phyloP scores from a whole-genome alignment of 495 filamentous ascomycete genomes.

The Hypoxylon rickii region DNA sequence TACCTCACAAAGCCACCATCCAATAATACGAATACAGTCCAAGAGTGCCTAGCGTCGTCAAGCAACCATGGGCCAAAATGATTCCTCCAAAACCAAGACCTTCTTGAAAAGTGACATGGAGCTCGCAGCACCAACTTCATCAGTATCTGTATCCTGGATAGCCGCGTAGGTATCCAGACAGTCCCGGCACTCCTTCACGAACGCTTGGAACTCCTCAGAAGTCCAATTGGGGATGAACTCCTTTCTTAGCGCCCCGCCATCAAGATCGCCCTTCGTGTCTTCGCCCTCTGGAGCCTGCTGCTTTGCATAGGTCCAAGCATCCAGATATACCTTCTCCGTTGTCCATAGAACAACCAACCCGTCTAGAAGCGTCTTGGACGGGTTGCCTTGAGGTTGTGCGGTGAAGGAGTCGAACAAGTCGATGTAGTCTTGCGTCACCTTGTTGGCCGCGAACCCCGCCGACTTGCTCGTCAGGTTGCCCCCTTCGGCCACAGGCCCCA shows the following conservation, averaged over 20 bases:
- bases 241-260: conserved; percentile 64
- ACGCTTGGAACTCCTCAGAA: conserved; percentile 59
- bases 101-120: conserved; percentile 57
- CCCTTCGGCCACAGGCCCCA: conserved; percentile 37
- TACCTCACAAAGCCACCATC: too few species aligned
- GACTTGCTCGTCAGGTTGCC: conserved; percentile 19
- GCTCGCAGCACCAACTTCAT: conserved; percentile 42
- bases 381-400: conserved; percentile 15
- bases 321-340: conserved; percentile 68
- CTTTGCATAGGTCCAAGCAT: conserved; percentile 63
- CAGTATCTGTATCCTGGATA: conserved; percentile 18
- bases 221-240: conserved; percentile 73
- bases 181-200: conserved; percentile 58
- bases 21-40: too few species aligned
- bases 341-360: conserved; percentile 75
- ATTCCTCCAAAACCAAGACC: conserved; percentile 58
- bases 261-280: conserved; percentile 47
- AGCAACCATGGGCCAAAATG: conserved; percentile 52
- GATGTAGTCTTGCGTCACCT: conserved; percentile 38
- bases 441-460: conserved; percentile 35
- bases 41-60: conserved; percentile 6
- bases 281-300: conserved; percentile 7
- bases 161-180: conserved; percentile 43
- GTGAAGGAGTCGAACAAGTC: conserved; percentile 41
- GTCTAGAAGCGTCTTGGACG: conserved; percentile 53